These are phyloP conservation scores for Friedmanniomyces simplex DNA, from an alignment of 495 filamentous ascomycete genomes.

Conservation along the genomic window DNA sequence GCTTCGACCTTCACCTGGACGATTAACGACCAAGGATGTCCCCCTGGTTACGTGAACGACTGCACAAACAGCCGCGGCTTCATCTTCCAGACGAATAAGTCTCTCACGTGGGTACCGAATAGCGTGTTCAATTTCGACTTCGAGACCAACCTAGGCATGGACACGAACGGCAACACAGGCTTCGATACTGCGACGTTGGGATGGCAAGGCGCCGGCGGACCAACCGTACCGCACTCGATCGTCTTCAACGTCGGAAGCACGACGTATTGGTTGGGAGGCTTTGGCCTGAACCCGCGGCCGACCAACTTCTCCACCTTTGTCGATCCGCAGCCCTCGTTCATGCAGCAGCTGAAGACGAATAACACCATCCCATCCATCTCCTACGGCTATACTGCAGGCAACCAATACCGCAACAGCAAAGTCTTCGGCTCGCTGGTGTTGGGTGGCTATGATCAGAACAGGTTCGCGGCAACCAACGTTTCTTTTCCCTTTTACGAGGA, in stretches of 20 bases:
- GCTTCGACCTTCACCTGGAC: slow-evolving; percentile 49
- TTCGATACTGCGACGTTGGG: slow-evolving; percentile 40
- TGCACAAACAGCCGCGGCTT: slow-evolving; percentile 38
- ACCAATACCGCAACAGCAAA: slow-evolving; percentile 47
- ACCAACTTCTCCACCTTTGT: slow-evolving; percentile 32
- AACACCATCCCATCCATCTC: slow-evolving; percentile 49
- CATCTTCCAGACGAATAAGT: slow-evolving; percentile 40
- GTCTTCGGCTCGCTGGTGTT: slow-evolving; percentile 48
- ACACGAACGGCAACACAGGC: slow-evolving; percentile 47
- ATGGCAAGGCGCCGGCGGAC: slow-evolving; percentile 27
- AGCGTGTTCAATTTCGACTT: slow-evolving; percentile 46
- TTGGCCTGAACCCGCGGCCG: slow-evolving; percentile 41
- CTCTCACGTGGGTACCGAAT: slow-evolving; percentile 46
- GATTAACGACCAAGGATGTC: slow-evolving; percentile 42
- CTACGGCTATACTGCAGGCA: slow-evolving; percentile 60
- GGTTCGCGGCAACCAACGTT: slow-evolving; percentile 45
- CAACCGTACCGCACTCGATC: slow-evolving; percentile 32
- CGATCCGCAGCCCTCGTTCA: slow-evolving; percentile 21
- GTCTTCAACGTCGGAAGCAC: slow-evolving; percentile 47
- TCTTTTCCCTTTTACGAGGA: slow-evolving; percentile 43
- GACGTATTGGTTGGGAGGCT: slow-evolving; percentile 45
- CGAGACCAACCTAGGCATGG: slow-evolving; percentile 39
- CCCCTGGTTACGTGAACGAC: slow-evolving; percentile 23
- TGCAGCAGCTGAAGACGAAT: slow-evolving; percentile 34
- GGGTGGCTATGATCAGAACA: slow-evolving; percentile 53